Evolutionary conservation across 2,329 filamentous ascomycete species (phyloP), one percentile per base, ranked within the genome.

Genomic region (Rutstroemia sydowiana): DNA sequence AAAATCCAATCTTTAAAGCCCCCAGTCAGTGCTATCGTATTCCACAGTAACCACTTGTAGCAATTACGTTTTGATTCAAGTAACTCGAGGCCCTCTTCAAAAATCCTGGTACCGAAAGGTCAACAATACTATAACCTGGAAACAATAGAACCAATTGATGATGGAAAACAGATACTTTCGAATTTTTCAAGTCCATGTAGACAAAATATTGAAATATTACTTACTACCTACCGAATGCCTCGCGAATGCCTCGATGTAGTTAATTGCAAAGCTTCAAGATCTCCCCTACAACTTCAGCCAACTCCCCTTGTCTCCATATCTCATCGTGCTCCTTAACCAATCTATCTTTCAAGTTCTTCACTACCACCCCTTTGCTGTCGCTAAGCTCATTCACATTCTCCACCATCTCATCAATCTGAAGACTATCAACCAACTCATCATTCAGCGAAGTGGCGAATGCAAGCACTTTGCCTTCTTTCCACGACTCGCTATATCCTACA

Each of bases 361-460:
- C 26, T 23, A 51, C 7, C 7, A 31, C 18, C 11, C 7, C 23
- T 26, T 26, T 26, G 23, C 23, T 14, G 39, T 21, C 32, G 32
- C 14, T 21, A 10, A 46, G 10, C 9, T 11, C 14, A 1, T 51
- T 9, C 3, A 32, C 4, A 13, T 20, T 46, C n/a, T 40, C 10
- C 6, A 46, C 50, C 47, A 62, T 61, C 6, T 52, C 54, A n/a
- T 65, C 59, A n/a, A 57, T 58, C 26, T 66, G 63, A 26, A 55
- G 57, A 1, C 61, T 57, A 42, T 58, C 41, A 26, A 63, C 53
- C 28, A 63, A 45, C 8, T 69, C 68, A 59, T 81, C 78, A 3
- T 74, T 69, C 2, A 65, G 58, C 16, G 75, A 77, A 23, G 49
- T 56, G 8, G 54, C 54, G 11, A 64, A 51, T 11, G 59, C 48